Percentiles rank a stretch among this genome's conserved stretches.
Evolutionary conservation across 2,329 filamentous ascomycete species (phyloP).

Genomic region (Pseudogymnoascus destructans): DNA sequence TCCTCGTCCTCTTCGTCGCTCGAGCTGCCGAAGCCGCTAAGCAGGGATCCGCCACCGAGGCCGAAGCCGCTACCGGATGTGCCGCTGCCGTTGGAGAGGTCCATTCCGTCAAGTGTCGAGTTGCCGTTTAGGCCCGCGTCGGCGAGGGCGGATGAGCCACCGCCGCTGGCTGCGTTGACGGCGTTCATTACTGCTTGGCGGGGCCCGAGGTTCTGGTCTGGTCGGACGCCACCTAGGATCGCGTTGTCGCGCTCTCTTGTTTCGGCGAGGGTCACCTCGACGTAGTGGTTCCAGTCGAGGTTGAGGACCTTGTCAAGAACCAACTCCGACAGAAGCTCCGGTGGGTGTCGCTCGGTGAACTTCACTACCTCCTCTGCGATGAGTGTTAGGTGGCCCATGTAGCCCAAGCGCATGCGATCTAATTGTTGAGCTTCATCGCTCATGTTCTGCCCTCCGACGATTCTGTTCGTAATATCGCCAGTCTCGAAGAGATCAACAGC

Average conservation of each 20-base stretch:
- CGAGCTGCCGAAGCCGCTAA: conserved; percentile 86
- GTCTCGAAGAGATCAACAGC: conserved; percentile 88
- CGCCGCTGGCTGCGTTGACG: conserved; percentile 42
- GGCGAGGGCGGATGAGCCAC: conserved; percentile 58
- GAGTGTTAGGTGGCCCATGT: conserved; percentile 95
- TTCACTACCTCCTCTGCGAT: conserved; percentile 98
- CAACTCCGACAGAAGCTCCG: conserved; percentile 69
- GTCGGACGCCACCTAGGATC: conserved; percentile 89
- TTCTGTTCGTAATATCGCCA: conserved; percentile 78
- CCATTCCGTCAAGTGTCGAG: conserved; percentile 38
- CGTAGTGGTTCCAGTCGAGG: conserved; percentile 85
- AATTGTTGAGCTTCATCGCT: conserved; percentile 77
- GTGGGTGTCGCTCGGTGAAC: conserved; percentile 87
- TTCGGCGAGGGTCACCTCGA: conserved; percentile 83
- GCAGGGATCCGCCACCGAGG: conserved; percentile 58
- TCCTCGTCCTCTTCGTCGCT: conserved; percentile 96
- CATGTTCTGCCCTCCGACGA: conserved; percentile 76
- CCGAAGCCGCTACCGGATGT: conserved; percentile 61
- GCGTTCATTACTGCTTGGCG: conserved; percentile 49
- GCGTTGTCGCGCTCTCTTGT: conserved; percentile 94
- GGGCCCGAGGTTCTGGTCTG: conserved; percentile 76
- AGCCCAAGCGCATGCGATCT: conserved; percentile 83
- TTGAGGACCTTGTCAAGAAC: conserved; percentile 84
- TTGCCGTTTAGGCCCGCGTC: conserved; percentile 67
- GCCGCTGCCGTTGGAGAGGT: conserved; percentile 50